Evolutionary conservation across 208 protist genomes (phyloP).

Genomic region (Crithidia mellificae): DNA sequence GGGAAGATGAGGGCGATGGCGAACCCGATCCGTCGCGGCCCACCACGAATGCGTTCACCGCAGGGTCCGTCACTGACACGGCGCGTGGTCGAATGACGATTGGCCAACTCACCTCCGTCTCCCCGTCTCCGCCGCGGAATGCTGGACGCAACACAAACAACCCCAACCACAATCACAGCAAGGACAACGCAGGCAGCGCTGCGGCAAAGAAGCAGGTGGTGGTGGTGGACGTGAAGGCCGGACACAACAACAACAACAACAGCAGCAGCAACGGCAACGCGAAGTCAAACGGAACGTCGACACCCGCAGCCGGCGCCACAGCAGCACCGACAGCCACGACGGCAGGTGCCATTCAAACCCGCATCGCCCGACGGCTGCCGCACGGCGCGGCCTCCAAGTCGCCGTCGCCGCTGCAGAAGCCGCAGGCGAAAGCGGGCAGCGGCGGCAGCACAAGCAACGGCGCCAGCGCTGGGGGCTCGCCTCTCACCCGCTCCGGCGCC

Average conservation of each 20-base stretch:
- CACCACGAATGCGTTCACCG: background rate
- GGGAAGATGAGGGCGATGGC: no score
- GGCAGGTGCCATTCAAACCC: background rate
- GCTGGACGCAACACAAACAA: background rate
- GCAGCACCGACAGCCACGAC: no score
- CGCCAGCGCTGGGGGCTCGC: background rate
- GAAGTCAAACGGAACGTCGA: no score
- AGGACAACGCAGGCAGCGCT: background rate
- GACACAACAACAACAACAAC: background rate
- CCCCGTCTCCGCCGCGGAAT: conserved; percentile 12
- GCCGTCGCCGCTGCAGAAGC: background rate
- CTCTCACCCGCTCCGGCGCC: background rate
- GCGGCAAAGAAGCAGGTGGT: conserved; percentile 14
- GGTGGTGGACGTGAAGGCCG: background rate
- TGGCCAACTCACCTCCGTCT: conserved; percentile 21
- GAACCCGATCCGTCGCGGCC: conserved; percentile 15
- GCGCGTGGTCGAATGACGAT: conserved; percentile 8
- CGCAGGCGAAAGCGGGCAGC: background rate
- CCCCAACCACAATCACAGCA: background rate
- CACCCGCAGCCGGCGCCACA: no score
- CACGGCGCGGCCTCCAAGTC: conserved; percentile 1
- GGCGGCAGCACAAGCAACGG: background rate
- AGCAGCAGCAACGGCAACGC: background rate
- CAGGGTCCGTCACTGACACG: background rate
- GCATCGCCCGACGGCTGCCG: background rate